phyloP scores from a whole-genome alignment of 345 rosid genomes.

The Populus ilicifolia region DNA sequence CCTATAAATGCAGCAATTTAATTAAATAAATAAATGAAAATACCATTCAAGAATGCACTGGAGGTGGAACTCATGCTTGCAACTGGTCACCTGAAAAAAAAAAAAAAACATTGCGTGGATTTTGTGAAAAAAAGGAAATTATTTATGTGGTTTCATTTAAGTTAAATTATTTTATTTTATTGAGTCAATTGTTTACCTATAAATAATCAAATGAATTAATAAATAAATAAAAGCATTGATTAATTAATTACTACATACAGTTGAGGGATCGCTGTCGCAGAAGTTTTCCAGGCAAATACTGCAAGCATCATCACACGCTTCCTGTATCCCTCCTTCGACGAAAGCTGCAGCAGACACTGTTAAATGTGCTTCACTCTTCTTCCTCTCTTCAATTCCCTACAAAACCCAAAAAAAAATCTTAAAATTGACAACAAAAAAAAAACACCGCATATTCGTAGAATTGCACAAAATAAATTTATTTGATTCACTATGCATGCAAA shows the following conservation, averaged over 20 bases:
- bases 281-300: conserved; percentile 94
- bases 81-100: conserved; percentile 58
- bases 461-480: too few relatives aligned
- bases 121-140: too few relatives aligned
- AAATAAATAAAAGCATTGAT: not conserved
- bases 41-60: conserved; percentile 98
- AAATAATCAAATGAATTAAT: not conserved
- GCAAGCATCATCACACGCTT: conserved; percentile 94
- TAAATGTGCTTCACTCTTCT: conserved; percentile 57
- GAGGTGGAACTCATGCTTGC: conserved; percentile 98
- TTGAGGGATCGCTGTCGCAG: conserved; percentile 75
- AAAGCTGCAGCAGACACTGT: conserved; percentile 83
- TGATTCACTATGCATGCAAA: too few relatives aligned
- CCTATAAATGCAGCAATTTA: not conserved
- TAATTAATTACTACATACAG: conserved; percentile 37
- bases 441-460: too few relatives aligned
- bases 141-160: too few relatives aligned
- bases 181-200: too few relatives aligned
- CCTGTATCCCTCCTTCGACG: conserved; percentile 97
- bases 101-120: too few relatives aligned
- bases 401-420: not conserved
- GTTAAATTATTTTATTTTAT: too few relatives aligned
- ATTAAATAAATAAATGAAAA: not conserved
- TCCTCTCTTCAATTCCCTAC: conserved; percentile 52
- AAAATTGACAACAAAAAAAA: too few relatives aligned